phyloP scores from a whole-genome alignment of 495 filamentous ascomycete species.

The Letharia lupina region DNA sequence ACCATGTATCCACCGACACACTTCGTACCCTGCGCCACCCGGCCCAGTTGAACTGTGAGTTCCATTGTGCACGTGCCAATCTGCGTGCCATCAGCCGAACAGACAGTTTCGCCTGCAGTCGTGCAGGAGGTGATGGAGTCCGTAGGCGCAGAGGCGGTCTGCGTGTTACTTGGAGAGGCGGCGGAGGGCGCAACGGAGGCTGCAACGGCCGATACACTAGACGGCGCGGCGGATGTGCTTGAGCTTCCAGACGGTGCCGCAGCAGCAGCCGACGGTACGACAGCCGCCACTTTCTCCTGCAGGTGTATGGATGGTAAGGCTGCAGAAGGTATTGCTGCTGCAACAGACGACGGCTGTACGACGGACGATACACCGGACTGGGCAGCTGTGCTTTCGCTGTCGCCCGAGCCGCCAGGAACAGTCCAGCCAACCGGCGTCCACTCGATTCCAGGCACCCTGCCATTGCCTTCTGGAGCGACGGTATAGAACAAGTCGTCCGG shows the following conservation, averaged over 20 bases:
- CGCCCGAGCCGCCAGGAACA: neutral
- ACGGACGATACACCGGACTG: neutral
- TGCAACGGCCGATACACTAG: neutral
- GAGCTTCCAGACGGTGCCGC: neutral
- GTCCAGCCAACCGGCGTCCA: slow-evolving; percentile 6
- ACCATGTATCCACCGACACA: neutral
- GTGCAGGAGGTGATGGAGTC: neutral
- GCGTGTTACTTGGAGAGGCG: neutral
- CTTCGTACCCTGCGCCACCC: neutral
- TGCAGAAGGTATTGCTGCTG: neutral
- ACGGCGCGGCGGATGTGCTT: neutral
- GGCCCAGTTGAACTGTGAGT: neutral
- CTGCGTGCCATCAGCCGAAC: slow-evolving; percentile 1
- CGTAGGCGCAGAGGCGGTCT: neutral
- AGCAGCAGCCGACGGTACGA: neutral
- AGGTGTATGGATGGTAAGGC: neutral
- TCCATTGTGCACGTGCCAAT: neutral
- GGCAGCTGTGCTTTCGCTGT: neutral
- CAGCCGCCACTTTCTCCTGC: neutral
- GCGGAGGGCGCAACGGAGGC: neutral
- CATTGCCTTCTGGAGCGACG: neutral
- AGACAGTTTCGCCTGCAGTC: neutral
- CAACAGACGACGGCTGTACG: neutral
- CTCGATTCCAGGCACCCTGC: neutral
- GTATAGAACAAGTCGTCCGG: neutral